Evolutionary conservation across 495 filamentous ascomycete species (phyloP).

Genomic region (Penicillium silybi): DNA sequence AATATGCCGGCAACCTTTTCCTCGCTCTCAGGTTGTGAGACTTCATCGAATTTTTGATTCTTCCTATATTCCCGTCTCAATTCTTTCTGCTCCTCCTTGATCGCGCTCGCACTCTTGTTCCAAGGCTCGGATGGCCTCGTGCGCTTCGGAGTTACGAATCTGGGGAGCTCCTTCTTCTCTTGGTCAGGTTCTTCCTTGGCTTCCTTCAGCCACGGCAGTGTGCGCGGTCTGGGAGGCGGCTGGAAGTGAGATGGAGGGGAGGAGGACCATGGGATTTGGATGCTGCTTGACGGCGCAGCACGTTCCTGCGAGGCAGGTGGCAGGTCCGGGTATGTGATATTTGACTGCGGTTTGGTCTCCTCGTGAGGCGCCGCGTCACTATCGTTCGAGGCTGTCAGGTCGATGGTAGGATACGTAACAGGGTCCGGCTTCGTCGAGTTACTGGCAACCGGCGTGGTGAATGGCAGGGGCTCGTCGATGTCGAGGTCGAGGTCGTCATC

Average conservation of each 20-base stretch:
- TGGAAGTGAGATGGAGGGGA: constrained; percentile 53
- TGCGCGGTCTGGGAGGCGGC: constrained; percentile 47
- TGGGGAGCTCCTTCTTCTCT: constrained; percentile 20
- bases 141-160: constrained; percentile 30
- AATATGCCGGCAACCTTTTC: constrained; percentile 56
- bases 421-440: constrained; percentile 16
- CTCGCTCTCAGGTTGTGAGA: constrained; percentile 13
- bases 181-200: constrained; percentile 25
- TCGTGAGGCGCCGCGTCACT: background rate
- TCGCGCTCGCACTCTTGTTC: constrained; percentile 76
- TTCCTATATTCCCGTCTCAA: constrained; percentile 61
- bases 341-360: constrained; percentile 11
- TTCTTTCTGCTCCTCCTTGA: constrained; percentile 78
- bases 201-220: constrained; percentile 51
- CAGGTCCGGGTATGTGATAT: constrained; percentile 40
- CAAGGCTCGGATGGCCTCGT: constrained; percentile 56
- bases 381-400: constrained; percentile 9
- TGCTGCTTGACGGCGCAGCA: constrained; percentile 45
- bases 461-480: constrained; percentile 37
- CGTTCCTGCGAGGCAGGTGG: constrained; percentile 35
- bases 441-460: constrained; percentile 19
- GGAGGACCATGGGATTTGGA: constrained; percentile 59
- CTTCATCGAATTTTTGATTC: constrained; percentile 29
- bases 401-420: constrained; percentile 23
- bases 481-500: constrained; percentile 50